Conservation (phyloP, 257 asterid species). For the Osmanthus fragrans region DNA sequence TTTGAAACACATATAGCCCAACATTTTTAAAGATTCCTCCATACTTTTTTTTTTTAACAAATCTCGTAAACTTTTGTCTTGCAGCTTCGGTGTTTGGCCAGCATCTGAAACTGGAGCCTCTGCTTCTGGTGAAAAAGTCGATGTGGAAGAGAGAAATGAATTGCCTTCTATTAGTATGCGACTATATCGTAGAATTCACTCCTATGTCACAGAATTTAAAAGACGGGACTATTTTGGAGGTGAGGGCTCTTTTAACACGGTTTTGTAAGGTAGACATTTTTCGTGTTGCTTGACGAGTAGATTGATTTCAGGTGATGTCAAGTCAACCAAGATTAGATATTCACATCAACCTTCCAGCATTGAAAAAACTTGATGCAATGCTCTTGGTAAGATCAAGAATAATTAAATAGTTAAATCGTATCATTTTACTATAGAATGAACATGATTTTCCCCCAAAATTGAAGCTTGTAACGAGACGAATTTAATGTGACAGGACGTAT, state of each 20-base stretch:
- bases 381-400: conserved; percentile 57
- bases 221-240: conserved; percentile 76
- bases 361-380: conserved; percentile 73
- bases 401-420: too few relatives aligned
- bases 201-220: conserved; percentile 53
- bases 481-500: conserved; percentile 50
- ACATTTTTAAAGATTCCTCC: neutral
- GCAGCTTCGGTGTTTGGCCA: conserved; percentile 90
- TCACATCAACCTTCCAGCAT: conserved; percentile 72
- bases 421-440: neutral
- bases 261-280: neutral
- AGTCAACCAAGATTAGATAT: conserved; percentile 84
- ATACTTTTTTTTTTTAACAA: neutral
- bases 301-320: conserved; percentile 59
- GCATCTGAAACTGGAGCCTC: conserved; percentile 72
- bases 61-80: conserved; percentile 10
- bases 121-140: conserved; percentile 57
- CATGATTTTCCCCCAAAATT: neutral
- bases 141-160: conserved; percentile 95
- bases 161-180: conserved; percentile 71
- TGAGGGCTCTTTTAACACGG: conserved; percentile 17
- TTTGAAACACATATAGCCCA: neutral
- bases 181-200: conserved; percentile 67
- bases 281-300: conserved; percentile 6
- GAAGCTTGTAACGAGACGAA: neutral